Conservation (phyloP, 2,329 filamentous ascomycete genomes). For the Fusarium sororula region DNA sequence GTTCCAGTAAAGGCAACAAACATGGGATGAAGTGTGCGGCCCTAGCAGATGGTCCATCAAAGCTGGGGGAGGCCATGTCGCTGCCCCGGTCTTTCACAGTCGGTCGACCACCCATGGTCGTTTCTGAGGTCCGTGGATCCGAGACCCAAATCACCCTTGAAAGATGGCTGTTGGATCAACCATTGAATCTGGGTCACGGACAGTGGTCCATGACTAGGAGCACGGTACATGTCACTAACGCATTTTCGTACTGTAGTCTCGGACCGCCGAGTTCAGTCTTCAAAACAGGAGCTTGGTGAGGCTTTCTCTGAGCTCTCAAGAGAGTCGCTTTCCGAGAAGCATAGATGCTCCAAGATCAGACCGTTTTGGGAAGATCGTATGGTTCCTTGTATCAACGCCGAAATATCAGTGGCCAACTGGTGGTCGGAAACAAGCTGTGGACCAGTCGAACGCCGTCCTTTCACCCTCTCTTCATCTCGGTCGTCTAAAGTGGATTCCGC, state of each 20-base stretch:
- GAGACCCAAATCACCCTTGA: constrained; percentile 26
- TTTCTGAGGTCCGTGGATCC: constrained; percentile 32
- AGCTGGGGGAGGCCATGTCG: constrained; percentile 37
- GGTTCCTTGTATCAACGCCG: constrained; percentile 11
- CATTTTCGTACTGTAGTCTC: constrained; percentile 5
- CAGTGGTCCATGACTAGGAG: constrained; percentile 20
- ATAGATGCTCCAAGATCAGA: neutral
- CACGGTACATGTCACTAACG: neutral
- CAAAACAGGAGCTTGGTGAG: neutral
- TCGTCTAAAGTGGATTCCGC: constrained; percentile 37
- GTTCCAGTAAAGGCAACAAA: constrained; percentile 32
- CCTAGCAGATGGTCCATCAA: constrained; percentile 36
- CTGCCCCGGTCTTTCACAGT: constrained; percentile 29
- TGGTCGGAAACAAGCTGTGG: constrained; percentile 25
- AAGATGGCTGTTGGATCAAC: constrained; percentile 31
- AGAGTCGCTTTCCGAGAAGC: neutral
- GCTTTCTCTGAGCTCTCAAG: neutral
- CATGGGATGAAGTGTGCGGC: constrained; percentile 36
- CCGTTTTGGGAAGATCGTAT: neutral
- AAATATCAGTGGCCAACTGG: constrained; percentile 15
- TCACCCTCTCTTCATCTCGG: constrained; percentile 39
- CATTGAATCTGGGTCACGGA: constrained; percentile 33
- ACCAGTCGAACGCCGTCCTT: constrained; percentile 33
- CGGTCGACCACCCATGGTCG: constrained; percentile 24
- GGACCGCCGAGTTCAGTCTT: neutral